A percentile compares a stretch with the other conserved stretches of the same genome.
Evolutionary conservation across 208 protist genomes (phyloP).

Genomic region (Trypanosoma mega): DNA sequence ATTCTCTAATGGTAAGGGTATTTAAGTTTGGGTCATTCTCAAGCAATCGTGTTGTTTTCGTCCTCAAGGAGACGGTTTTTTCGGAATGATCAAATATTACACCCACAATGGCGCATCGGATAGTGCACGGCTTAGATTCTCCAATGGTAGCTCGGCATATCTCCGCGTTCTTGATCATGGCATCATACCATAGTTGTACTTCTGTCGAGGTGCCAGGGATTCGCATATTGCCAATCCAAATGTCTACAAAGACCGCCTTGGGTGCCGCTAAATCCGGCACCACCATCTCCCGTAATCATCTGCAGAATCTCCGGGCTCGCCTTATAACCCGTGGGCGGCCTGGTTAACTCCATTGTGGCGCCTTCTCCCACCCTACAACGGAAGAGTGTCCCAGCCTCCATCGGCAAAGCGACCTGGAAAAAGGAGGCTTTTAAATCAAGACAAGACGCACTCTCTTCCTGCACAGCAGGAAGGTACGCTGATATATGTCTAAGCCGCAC

Average conservation of each 20-base stretch:
- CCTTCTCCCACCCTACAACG: background rate
- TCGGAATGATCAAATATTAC: background rate
- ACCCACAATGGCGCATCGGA: background rate
- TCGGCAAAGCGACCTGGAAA: background rate
- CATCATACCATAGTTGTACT: background rate
- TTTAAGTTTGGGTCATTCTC: background rate
- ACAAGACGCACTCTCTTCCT: background rate
- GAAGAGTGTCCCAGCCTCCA: background rate
- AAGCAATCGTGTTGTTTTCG: background rate
- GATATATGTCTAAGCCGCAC: background rate
- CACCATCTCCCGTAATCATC: conserved; percentile 16
- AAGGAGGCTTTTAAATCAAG: background rate
- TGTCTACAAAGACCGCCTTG: conserved; percentile 12
- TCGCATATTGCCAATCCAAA: conserved; percentile 34
- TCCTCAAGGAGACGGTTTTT: background rate
- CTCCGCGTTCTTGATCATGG: background rate
- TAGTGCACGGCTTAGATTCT: background rate
- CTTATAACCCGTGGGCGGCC: background rate
- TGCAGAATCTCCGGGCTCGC: conserved; percentile 33
- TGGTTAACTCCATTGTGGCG: background rate
- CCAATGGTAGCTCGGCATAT: background rate
- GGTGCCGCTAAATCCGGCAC: background rate
- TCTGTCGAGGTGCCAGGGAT: conserved; percentile 12
- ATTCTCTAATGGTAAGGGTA: background rate
- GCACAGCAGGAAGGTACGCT: background rate